Evolutionary conservation across 2,329 filamentous ascomycete species (phyloP).

Genomic region (Stemphylium lycopersici): DNA sequence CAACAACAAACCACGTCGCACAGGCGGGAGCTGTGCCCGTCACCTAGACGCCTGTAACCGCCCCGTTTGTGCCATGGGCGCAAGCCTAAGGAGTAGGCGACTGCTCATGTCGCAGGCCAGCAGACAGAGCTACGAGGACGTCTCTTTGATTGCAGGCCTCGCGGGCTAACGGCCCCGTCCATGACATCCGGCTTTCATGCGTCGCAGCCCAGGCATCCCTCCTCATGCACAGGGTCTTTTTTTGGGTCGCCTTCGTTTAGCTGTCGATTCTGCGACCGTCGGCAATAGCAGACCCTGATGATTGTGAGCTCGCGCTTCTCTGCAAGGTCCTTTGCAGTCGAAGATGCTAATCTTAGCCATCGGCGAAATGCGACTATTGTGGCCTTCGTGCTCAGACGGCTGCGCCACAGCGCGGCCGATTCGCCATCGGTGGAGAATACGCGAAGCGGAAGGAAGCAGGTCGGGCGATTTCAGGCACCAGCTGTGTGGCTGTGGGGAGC

Average conservation of each 20-base stretch:
- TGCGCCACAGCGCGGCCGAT: constrained; percentile 27
- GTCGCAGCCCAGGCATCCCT: constrained; percentile 17
- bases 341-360: constrained; percentile 4
- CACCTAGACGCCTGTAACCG: constrained; percentile 22
- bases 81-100: not conserved
- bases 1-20: constrained; percentile 24
- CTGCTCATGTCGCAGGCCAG: not conserved
- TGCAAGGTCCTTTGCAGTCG: not conserved
- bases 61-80: constrained; percentile 24
- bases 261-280: constrained; percentile 4
- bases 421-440: constrained; percentile 1
- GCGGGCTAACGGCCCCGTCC: constrained; percentile 11
- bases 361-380: constrained; percentile 16
- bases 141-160: constrained; percentile 24
- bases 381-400: constrained; percentile 11
- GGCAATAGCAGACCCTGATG: constrained; percentile 11
- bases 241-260: constrained; percentile 20
- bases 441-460: not conserved
- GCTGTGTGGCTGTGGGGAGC: constrained; percentile 10
- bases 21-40: constrained; percentile 5
- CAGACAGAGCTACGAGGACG: not conserved
- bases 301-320: constrained; percentile 3
- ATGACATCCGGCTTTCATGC: constrained; percentile 24
- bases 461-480: constrained; percentile 15
- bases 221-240: constrained; percentile 26